Percentiles rank a stretch among this genome's conserved stretches.
Conservation (phyloP, 148 eudicot species). For the Amaranthus cruentus region DNA sequence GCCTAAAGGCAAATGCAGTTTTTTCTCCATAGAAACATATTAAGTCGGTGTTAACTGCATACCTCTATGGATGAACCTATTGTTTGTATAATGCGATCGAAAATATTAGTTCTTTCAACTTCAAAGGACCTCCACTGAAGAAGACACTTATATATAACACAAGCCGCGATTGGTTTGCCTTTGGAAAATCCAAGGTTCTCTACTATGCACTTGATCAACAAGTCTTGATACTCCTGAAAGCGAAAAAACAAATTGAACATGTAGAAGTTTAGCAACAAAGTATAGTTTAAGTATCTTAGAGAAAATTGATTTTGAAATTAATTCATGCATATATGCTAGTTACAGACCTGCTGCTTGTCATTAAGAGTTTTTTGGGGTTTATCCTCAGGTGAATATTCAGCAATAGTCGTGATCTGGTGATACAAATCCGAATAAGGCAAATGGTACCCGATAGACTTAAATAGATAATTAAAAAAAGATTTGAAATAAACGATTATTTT, state of each 20-base stretch:
- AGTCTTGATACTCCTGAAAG: conserved; percentile 88
- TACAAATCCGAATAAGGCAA: conserved; percentile 12
- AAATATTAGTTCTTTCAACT: conserved; percentile 86
- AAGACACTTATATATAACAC: conserved; percentile 87
- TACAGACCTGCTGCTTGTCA: conserved; percentile 89
- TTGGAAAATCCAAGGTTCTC: conserved; percentile 89
- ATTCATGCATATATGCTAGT: not conserved
- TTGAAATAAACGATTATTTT: conserved; percentile 3
- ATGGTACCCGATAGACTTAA: not conserved
- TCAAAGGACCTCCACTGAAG: conserved; percentile 99
- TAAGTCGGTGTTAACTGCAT: not conserved
- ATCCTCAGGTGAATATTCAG: conserved; percentile 65
- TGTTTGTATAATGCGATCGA: conserved; percentile 88
- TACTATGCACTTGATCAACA: conserved; percentile 80
- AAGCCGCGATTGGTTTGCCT: conserved; percentile 92
- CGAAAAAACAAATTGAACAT: conserved; percentile 1
- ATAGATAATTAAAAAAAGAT: not conserved
- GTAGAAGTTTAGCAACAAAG: not conserved
- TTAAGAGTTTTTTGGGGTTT: conserved; percentile 89
- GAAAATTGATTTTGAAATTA: conserved; percentile 1
- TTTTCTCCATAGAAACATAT: not conserved
- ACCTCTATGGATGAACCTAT: conserved; percentile 90
- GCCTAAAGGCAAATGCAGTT: not conserved
- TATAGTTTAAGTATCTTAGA: not conserved
- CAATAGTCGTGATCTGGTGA: conserved; percentile 46